Base-by-base conservation (phyloP, 345 rosid species). In the Nephelium lappaceum region DNA sequence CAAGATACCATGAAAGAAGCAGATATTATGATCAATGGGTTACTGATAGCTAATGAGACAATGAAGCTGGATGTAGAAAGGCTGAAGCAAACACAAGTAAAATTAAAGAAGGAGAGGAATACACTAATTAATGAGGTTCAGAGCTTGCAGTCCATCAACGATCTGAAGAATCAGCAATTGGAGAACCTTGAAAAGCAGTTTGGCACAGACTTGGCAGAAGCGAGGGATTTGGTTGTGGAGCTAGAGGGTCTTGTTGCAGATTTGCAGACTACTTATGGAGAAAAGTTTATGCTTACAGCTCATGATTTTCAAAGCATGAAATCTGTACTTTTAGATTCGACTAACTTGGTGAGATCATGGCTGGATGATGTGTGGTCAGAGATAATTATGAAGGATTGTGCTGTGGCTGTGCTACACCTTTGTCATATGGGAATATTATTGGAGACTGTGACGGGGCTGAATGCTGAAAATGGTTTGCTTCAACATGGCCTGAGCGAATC, bases 331-430 rank as follows among this genome's bases (percentile, higher is more conserved):
- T 88, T 83, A 41, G 87, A 94, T 77, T 88, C 91, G 9, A 68
- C 82, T 36, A 93, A 83, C 84, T 72, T 87, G 76, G 87, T 87
- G 81, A 81, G 84, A 55, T 86, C 92, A 47, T 88, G 87, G 89
- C 88, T 96, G 81, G 99, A 94, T 82, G 98, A 96, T 78, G 80
- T 96, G 77, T 96, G 99, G 98, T 91, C 99, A 18, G 98, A 88
- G 86, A 90, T 96, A 73, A 85, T 94, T 68, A 87, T 81, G 79
- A 93, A 95, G 86, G 99, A 94, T 70, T 94, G 97, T 88, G 95
- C 97, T 74, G 80, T 96, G 67, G 92, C 99, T 41, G 93, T 93
- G 75, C 81, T 96, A 76, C 97, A 96, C 73, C 89, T 89, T 55
- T 96, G 99, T 84, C 97, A 96, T 80, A 93, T 89, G 91, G 98